Base-by-base conservation (phyloP, 768 basidiomycete genomes). In the Pisolithus albus region DNA sequence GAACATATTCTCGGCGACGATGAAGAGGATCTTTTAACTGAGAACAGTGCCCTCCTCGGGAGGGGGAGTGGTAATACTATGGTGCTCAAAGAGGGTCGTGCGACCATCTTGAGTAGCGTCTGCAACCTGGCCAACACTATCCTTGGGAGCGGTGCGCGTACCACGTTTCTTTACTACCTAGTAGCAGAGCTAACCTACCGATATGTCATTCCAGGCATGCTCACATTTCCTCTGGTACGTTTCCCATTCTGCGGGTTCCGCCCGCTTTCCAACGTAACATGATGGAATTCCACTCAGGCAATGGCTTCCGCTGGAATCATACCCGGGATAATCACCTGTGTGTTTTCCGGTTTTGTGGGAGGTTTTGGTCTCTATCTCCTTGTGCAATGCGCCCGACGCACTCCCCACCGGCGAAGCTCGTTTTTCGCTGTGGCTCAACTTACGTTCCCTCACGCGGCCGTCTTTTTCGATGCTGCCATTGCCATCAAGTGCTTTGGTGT, bases 401-500 rank as follows among this genome's bases (percentile, higher is more conserved):
- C 92, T 2, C 79, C 81, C 5, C 83, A 89, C 56, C 75, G 92
- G 42, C 79, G 76, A 11, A 74, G 91, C 16, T 92, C 89, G 7
- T 95, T 93, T 68, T 91, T 91, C 58, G 82, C 86, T 13, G 72
- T 94, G 18, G 78, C 88, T 1, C 79, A 87, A 64, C 71, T 98
- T 56, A 95, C 95, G 0, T 96, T 92, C 66, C 95, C 95, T 2
- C 81, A 77, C 41, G 89, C 87, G 0, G 88, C 87, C 0, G 73
- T 91, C 37, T 88, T 91, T 66, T 95, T 98, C 61, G 95, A 97
- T 66, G 84, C 83, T 4, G 95, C 94, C 11, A 92, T 98, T 59
- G 92, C 92, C 9, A 86, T 84, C 65, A 98, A 98, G 65, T 98
- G 95, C 67, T 96, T 96, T 64, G 95, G 95, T 18, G 95, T 98